Evolutionary conservation across 352 stramenopile species (phyloP).

Genomic region (Aphanomyces astaci): DNA sequence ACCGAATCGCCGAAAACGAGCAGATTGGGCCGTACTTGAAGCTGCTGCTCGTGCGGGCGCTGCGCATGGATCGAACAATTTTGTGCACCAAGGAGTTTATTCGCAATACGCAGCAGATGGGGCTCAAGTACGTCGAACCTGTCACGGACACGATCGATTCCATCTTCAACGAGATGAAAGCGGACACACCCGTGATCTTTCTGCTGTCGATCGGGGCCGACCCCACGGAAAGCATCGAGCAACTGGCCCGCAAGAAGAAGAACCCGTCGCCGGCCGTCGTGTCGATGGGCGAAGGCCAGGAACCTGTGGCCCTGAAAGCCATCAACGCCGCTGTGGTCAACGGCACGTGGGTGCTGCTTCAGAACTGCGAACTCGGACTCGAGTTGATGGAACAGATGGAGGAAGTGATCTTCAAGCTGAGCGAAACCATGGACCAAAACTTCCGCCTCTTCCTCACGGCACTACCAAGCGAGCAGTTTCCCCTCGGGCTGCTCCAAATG

Average conservation of each 20-base stretch:
- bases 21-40: conserved; percentile 95
- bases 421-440: conserved; percentile 91
- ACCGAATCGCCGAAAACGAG: conserved; percentile 87
- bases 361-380: conserved; percentile 97
- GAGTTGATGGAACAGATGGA: conserved; percentile 99
- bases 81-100: conserved; percentile 97
- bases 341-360: conserved; percentile 96
- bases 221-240: conserved; percentile 96
- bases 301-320: conserved; percentile 94
- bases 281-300: conserved; percentile 97
- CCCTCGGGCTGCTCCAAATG: conserved; percentile 97
- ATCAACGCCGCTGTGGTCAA: conserved; percentile 96
- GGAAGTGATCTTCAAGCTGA: conserved; percentile 94
- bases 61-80: conserved; percentile 97
- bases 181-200: conserved; percentile 96
- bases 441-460: conserved; percentile 98
- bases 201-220: conserved; percentile 95
- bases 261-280: conserved; percentile 93
- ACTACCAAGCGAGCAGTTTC: conserved; percentile 94
- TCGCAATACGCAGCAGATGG: conserved; percentile 94
- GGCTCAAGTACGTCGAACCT: conserved; percentile 93
- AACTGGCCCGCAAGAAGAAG: conserved; percentile 95
- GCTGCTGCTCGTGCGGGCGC: conserved; percentile 92
- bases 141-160: conserved; percentile 99
- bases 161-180: conserved; percentile 95